Percentiles rank a stretch among this genome's conserved stretches.
Evolutionary conservation across 2,329 filamentous ascomycete genomes (phyloP).

Genomic region (Thelonectria rubi): DNA sequence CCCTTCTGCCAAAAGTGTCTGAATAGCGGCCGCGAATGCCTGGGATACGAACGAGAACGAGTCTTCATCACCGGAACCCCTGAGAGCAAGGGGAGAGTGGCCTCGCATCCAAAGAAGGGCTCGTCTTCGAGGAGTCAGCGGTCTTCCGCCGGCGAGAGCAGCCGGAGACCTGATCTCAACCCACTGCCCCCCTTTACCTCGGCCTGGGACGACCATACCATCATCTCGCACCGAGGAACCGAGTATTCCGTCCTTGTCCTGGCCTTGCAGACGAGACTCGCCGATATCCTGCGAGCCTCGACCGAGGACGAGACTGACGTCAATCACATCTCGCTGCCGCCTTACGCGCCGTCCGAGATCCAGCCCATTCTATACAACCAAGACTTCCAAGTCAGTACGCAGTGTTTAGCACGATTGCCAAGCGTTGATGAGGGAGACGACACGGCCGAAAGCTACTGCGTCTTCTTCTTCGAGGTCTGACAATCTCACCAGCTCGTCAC

Average conservation of each 20-base stretch:
- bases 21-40: constrained; percentile 64
- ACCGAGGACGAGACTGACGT: constrained; percentile 34
- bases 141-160: constrained; percentile 36
- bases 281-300: constrained; percentile 45
- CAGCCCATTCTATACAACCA: constrained; percentile 47
- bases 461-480: constrained; percentile 64
- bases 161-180: constrained; percentile 42
- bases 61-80: constrained; percentile 71
- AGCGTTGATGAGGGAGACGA: constrained; percentile 42
- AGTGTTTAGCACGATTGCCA: constrained; percentile 56
- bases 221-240: constrained; percentile 50
- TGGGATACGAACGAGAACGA: constrained; percentile 69
- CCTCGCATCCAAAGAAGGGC: constrained; percentile 61
- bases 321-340: constrained; percentile 52
- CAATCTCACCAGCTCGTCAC: background rate
- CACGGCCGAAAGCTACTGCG: constrained; percentile 54
- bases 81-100: constrained; percentile 63
- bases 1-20: constrained; percentile 69
- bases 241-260: constrained; percentile 54
- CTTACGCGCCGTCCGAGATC: constrained; percentile 51
- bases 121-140: constrained; percentile 48
- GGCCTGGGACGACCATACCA: constrained; percentile 60
- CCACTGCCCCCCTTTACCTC: constrained; percentile 55
- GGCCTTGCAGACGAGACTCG: constrained; percentile 56
- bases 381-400: constrained; percentile 54